Evolutionary conservation across 2,329 filamentous ascomycete genomes (phyloP).

Genomic region (Hymenoscyphus scutula): DNA sequence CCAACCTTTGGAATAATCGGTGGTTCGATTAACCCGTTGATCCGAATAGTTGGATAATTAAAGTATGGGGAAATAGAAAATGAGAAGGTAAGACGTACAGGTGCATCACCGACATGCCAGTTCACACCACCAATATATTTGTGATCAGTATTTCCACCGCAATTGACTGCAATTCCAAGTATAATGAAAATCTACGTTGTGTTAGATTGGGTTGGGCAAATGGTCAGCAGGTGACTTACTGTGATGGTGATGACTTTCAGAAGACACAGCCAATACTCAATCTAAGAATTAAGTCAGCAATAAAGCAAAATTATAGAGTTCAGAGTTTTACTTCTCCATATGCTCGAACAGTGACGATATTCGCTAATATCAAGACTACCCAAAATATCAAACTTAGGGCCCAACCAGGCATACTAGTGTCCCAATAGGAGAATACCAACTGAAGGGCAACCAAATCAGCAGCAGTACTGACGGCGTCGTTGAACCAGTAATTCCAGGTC

Average conservation of each 20-base stretch:
- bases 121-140: slow-evolving; percentile 57
- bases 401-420: slow-evolving; percentile 60
- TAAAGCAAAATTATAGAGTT: neutral
- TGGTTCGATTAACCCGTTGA: no score
- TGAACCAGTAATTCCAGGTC: slow-evolving; percentile 63
- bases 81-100: slow-evolving; percentile 29
- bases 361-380: slow-evolving; percentile 51
- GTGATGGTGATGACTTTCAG: slow-evolving; percentile 54
- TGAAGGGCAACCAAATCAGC: slow-evolving; percentile 59
- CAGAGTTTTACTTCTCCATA: slow-evolving; percentile 49
- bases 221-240: slow-evolving; percentile 29
- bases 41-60: no score
- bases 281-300: slow-evolving; percentile 26
- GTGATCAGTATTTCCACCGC: slow-evolving; percentile 52
- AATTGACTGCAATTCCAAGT: slow-evolving; percentile 58
- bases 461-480: slow-evolving; percentile 60
- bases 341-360: slow-evolving; percentile 50
- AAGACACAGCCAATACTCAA: slow-evolving; percentile 56
- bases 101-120: slow-evolving; percentile 58
- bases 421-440: slow-evolving; percentile 61
- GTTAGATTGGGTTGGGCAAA: neutral
- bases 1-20: no score
- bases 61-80: neutral
- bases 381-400: slow-evolving; percentile 62
- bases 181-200: slow-evolving; percentile 55